A percentile compares a stretch with the other conserved stretches of the same genome.
These are phyloP conservation scores for Xylaria sp. DNA, from an alignment of 2,329 filamentous ascomycete species.

Conservation along the genomic window DNA sequence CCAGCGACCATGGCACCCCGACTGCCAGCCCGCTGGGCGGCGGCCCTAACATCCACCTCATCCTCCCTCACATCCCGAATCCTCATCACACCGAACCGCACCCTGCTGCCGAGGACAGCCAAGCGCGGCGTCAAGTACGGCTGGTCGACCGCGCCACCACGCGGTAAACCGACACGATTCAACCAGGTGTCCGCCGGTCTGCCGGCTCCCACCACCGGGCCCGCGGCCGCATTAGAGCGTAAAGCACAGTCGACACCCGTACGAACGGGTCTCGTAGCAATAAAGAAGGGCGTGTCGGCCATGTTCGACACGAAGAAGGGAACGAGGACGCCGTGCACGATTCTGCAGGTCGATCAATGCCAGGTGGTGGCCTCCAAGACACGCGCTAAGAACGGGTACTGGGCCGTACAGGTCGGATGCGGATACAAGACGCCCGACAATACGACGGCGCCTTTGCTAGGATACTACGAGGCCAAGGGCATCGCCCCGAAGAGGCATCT, in stretches of 20 bases:
- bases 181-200: slow-evolving; percentile 68
- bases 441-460: slow-evolving; percentile 82
- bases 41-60: slow-evolving; percentile 48
- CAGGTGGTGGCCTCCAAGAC: slow-evolving; percentile 92
- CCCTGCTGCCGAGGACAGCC: slow-evolving; percentile 58
- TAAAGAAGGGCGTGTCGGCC: slow-evolving; percentile 96
- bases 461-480: slow-evolving; percentile 85
- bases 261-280: slow-evolving; percentile 83
- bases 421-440: slow-evolving; percentile 80
- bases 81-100: slow-evolving; percentile 49
- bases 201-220: slow-evolving; percentile 65
- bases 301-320: slow-evolving; percentile 79
- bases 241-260: slow-evolving; percentile 68
- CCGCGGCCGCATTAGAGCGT: slow-evolving; percentile 69
- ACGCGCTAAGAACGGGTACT: slow-evolving; percentile 84
- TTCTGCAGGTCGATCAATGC: slow-evolving; percentile 91
- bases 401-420: slow-evolving; percentile 87
- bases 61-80: slow-evolving; percentile 45
- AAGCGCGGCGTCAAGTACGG: slow-evolving; percentile 66
- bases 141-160: slow-evolving; percentile 66
- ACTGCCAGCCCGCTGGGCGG: slow-evolving; percentile 58
- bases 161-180: slow-evolving; percentile 66
- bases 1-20: slow-evolving; percentile 57
- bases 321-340: slow-evolving; percentile 83
- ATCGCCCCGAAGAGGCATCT: slow-evolving; percentile 86